Percentiles rank a stretch among this genome's conserved stretches.
Evolutionary conservation across 2,329 filamentous ascomycete species (phyloP).

Genomic region (Aspergillus sp.): DNA sequence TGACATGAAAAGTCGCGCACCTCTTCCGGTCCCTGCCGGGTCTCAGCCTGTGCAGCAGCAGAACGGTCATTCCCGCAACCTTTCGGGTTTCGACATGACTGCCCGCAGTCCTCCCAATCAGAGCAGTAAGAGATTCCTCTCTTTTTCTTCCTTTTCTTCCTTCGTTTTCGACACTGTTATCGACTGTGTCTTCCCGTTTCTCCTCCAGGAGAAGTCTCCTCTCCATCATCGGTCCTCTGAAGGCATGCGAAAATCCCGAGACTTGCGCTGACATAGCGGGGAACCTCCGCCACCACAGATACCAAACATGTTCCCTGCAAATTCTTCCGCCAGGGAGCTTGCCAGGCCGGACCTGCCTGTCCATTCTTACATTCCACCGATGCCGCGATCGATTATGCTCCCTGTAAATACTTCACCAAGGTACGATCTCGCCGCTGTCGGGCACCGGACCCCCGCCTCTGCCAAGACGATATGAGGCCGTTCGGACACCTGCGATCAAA

Average conservation of each 20-base stretch:
- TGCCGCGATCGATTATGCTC: slow-evolving; percentile 75
- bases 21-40: slow-evolving; percentile 38
- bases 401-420: slow-evolving; percentile 99
- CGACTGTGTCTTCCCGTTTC: background rate
- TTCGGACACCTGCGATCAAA: slow-evolving; percentile 14
- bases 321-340: slow-evolving; percentile 95
- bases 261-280: background rate
- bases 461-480: background rate
- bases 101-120: slow-evolving; percentile 46
- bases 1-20: slow-evolving; percentile 42
- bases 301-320: slow-evolving; percentile 98
- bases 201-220: background rate
- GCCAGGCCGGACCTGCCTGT: slow-evolving; percentile 92
- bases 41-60: slow-evolving; percentile 31
- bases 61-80: slow-evolving; percentile 43
- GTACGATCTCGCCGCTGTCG: slow-evolving; percentile 45
- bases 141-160: background rate
- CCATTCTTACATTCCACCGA: slow-evolving; percentile 94
- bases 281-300: slow-evolving; percentile 53
- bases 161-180: background rate
- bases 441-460: background rate
- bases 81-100: slow-evolving; percentile 43
- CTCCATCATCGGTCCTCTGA: background rate
- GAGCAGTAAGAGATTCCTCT: slow-evolving; percentile 34
- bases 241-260: too few species aligned